Evolutionary conservation across 495 filamentous ascomycete genomes (phyloP).

Genomic region (Sordaria brevicollis): DNA sequence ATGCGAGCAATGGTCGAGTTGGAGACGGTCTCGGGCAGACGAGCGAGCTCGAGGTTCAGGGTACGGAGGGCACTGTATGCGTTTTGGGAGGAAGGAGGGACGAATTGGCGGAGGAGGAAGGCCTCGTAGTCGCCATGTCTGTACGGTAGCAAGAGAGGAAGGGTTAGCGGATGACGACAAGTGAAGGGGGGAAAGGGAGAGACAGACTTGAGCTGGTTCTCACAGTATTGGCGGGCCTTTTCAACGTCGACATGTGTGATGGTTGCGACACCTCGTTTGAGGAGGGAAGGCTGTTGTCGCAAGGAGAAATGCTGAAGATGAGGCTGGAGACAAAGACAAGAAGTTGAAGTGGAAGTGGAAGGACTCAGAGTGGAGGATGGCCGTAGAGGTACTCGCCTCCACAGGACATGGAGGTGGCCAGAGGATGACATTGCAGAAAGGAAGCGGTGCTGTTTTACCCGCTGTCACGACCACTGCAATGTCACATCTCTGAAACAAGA

Average conservation of each 20-base stretch:
- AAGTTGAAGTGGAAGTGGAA: too few relatives aligned
- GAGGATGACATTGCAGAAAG: slow-evolving; percentile 8
- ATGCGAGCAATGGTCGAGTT: slow-evolving; percentile 70
- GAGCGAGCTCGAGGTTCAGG: slow-evolving; percentile 82
- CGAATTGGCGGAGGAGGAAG: slow-evolving; percentile 73
- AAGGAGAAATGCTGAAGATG: not conserved
- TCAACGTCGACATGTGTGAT: slow-evolving; percentile 29
- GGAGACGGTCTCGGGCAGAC: slow-evolving; percentile 78
- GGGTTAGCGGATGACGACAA: not conserved
- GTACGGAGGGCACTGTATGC: slow-evolving; percentile 87
- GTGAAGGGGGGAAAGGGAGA: not conserved
- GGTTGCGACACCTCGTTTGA: slow-evolving; percentile 5
- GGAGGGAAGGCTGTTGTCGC: not conserved
- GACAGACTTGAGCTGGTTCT: slow-evolving; percentile 36
- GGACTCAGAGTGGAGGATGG: too few relatives aligned
- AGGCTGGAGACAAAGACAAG: slow-evolving; percentile 1
- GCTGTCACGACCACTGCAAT: not conserved
- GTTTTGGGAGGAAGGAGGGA: slow-evolving; percentile 58
- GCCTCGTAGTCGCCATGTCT: slow-evolving; percentile 65
- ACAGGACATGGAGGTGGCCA: slow-evolving; percentile 9
- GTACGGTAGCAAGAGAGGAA: not conserved
- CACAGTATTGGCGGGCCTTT: slow-evolving; percentile 38
- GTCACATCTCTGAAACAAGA: not conserved
- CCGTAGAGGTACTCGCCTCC: slow-evolving; percentile 1
- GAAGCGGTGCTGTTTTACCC: not conserved